phyloP scores from a whole-genome alignment of 2,329 filamentous ascomycete genomes.

The Verticillium nubilum region DNA sequence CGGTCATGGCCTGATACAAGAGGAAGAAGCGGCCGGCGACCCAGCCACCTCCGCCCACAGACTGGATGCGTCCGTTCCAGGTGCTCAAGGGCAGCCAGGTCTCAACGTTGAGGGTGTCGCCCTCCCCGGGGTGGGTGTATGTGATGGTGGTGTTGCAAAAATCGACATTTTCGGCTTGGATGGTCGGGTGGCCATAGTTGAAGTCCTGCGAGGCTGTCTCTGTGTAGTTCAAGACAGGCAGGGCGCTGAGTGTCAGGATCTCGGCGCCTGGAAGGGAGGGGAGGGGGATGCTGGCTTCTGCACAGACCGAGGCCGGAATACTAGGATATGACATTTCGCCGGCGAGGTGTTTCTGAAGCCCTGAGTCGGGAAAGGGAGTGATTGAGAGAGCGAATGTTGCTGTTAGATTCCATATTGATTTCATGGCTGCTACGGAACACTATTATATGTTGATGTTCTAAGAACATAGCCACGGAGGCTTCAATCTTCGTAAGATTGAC shows the following conservation, averaged over 20 bases:
- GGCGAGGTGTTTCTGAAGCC: too few relatives aligned
- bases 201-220: background rate
- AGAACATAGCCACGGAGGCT: too few relatives aligned
- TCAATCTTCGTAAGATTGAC: too few relatives aligned
- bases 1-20: conserved; percentile 12
- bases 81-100: conserved; percentile 7
- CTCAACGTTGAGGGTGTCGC: conserved; percentile 2
- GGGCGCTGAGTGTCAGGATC: background rate
- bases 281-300: background rate
- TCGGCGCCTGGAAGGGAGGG: conserved; percentile 1
- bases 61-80: conserved; percentile 13
- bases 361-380: too few relatives aligned
- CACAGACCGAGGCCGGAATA: background rate
- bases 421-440: too few relatives aligned
- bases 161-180: background rate
- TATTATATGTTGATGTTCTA: too few relatives aligned
- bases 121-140: conserved; percentile 5
- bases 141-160: conserved; percentile 14
- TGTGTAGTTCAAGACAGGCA: conserved; percentile 2
- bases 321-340: too few relatives aligned
- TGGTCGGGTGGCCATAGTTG: background rate
- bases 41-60: conserved; percentile 12
- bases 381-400: too few relatives aligned
- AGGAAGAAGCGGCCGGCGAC: conserved; percentile 13
- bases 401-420: too few relatives aligned